Base-by-base conservation (phyloP, 352 stramenopile genomes). In the Bremia lactucae region DNA sequence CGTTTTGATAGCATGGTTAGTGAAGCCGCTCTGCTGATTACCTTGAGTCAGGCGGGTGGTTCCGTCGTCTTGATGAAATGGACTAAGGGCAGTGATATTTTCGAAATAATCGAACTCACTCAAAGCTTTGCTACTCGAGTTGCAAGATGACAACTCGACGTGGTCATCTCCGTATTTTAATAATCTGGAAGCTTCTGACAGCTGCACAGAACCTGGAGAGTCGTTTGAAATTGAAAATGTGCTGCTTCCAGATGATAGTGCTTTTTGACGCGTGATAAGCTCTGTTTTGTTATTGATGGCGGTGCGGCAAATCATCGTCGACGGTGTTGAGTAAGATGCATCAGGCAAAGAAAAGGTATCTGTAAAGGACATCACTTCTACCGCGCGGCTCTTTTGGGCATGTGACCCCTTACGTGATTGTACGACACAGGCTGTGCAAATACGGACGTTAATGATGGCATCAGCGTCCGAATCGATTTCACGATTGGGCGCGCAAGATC, bases 391-490 rank as follows among this genome's bases (percentile, higher is more conserved):
- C 11, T 40, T 28, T 4, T 33, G 33, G 23, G 25, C 28, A 49
- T 64, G 55, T 31, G 44, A 34, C 20, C 40, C 49, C 15, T 33
- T 57, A 40, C 68, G 60, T 21, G 72, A 68, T 14, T 76, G 55
- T 5, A 83, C 55, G 2, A 87, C 54, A 24, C 75, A 87, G 9
- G 64, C 68, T 9, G 62, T 83, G 46, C 75, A 87, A 45, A 87
- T 77, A 9, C 75, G 75, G 22, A 62, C 42, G 24, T 42, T 53
- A 10, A 35, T 64, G 5, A 35, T 53, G 6, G 72, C 47, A 14
- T 67, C 20, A 4, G 39, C 38, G 26, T 82, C 68, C 21, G 37
- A 31, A 22, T 61, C 55, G 0, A 86, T 57, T 21, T 82, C 62
- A 10, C 69, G 68, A 0, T 60, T 56, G n/a, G 69, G 67, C 14